A percentile compares a stretch with the other conserved stretches of the same genome.
phyloP scores from a whole-genome alignment of 768 basidiomycete genomes.

The Polyporus arcularius region DNA sequence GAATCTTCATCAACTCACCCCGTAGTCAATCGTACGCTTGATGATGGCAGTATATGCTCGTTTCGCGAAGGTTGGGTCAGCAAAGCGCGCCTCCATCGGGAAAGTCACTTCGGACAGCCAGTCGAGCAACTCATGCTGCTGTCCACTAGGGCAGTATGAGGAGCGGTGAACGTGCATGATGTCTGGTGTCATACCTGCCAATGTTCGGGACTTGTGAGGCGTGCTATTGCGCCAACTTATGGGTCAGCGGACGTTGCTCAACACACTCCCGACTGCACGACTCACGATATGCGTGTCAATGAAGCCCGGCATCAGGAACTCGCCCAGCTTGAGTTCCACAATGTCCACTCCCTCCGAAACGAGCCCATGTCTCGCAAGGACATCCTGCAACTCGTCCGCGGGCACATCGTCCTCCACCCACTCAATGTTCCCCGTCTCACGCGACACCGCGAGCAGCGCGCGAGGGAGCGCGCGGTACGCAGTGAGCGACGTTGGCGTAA shows the following conservation, averaged over 20 bases:
- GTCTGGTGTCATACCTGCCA: slow-evolving; percentile 46
- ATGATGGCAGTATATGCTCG: slow-evolving; percentile 73
- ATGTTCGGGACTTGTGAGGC: slow-evolving; percentile 80
- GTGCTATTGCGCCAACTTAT: slow-evolving; percentile 47
- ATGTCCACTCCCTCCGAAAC: slow-evolving; percentile 34
- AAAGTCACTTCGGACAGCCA: slow-evolving; percentile 89
- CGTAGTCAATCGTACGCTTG: slow-evolving; percentile 65
- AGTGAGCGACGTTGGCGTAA: slow-evolving; percentile 51
- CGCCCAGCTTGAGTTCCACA: slow-evolving; percentile 42
- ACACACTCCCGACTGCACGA: neutral
- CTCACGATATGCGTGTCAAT: slow-evolving; percentile 90
- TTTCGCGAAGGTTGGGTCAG: slow-evolving; percentile 67
- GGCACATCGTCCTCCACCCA: slow-evolving; percentile 70
- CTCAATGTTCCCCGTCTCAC: slow-evolving; percentile 54
- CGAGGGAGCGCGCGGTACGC: slow-evolving; percentile 48
- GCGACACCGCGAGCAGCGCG: slow-evolving; percentile 55
- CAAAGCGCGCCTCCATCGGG: slow-evolving; percentile 81
- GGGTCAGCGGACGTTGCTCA: neutral
- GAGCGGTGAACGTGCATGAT: neutral
- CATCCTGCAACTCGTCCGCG: slow-evolving; percentile 46
- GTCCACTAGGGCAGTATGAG: slow-evolving; percentile 52
- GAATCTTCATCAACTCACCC: slow-evolving; percentile 52
- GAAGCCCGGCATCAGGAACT: slow-evolving; percentile 85
- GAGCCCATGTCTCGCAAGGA: slow-evolving; percentile 53
- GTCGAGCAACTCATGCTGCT: slow-evolving; percentile 83